Conservation (phyloP, 345 rosid genomes). For the Populus tremula region DNA sequence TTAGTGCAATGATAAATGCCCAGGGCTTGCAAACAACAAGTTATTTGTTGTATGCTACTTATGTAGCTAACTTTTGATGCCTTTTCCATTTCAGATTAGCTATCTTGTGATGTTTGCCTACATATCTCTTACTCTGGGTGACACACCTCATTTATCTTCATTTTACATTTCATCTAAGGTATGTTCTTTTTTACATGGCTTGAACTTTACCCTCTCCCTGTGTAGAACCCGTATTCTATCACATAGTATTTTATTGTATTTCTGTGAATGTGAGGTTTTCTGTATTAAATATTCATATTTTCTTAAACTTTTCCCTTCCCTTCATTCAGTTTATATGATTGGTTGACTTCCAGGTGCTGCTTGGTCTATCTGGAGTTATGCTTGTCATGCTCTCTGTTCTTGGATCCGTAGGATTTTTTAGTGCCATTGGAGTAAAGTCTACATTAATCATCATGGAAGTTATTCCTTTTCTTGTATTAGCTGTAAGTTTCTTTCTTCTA, state of each 20-base stretch:
- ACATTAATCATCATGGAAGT: slow-evolving; percentile 98
- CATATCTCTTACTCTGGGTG: slow-evolving; percentile 87
- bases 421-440: slow-evolving; percentile 90
- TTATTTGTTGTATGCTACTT: neutral
- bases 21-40: neutral
- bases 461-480: slow-evolving; percentile 94
- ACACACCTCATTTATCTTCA: slow-evolving; percentile 60
- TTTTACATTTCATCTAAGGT: slow-evolving; percentile 91
- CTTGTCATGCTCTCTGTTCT: slow-evolving; percentile 96
- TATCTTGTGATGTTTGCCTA: slow-evolving; percentile 98
- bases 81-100: slow-evolving; percentile 67
- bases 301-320: neutral
- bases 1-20: neutral
- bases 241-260: neutral
- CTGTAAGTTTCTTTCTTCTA: slow-evolving; percentile 57
- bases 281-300: neutral
- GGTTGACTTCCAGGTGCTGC: slow-evolving; percentile 63
- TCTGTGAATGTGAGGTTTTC: neutral
- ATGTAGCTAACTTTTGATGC: neutral
- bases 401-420: slow-evolving; percentile 92
- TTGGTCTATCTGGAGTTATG: slow-evolving; percentile 92
- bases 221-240: neutral
- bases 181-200: slow-evolving; percentile 17
- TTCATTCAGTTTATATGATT: slow-evolving; percentile 10
- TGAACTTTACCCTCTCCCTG: neutral